Conservation (phyloP, 1,284 basidiomycete species). For the Puccinia coronata region DNA sequence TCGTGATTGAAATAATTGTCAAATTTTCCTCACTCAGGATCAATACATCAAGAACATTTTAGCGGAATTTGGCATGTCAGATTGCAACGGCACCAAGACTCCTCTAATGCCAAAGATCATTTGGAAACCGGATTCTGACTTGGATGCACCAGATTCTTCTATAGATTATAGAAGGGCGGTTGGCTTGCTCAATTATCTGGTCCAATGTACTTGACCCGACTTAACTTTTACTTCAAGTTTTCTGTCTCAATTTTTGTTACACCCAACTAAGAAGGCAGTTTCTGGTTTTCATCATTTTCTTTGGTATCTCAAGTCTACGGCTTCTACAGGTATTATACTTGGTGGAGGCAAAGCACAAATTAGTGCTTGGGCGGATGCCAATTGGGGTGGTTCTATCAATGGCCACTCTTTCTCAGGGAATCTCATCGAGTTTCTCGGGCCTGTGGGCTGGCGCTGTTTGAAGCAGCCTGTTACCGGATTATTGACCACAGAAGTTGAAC, state of each 20-base stretch:
- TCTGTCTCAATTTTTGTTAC: background rate
- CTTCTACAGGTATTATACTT: background rate
- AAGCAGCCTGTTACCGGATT: slow-evolving; percentile 2
- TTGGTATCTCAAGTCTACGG: background rate
- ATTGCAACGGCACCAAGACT: background rate
- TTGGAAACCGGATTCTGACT: background rate
- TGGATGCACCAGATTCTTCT: background rate
- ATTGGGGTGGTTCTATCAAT: background rate
- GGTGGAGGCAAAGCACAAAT: background rate
- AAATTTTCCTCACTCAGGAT: too few relatives aligned
- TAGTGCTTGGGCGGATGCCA: background rate
- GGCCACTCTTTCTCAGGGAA: background rate
- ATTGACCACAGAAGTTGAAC: background rate
- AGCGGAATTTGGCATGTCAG: too few relatives aligned
- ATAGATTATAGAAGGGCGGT: background rate
- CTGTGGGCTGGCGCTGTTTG: background rate
- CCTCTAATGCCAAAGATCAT: background rate
- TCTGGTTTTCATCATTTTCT: background rate
- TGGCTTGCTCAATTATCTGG: background rate
- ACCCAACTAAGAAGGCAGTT: background rate
- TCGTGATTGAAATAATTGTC: too few relatives aligned
- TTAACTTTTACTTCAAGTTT: background rate
- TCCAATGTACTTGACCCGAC: slow-evolving; percentile 6
- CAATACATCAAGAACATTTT: too few relatives aligned
- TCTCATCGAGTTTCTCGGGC: background rate